These are phyloP conservation scores for Pholiota conissans DNA, from an alignment of 768 basidiomycete species.

Conservation along the genomic window DNA sequence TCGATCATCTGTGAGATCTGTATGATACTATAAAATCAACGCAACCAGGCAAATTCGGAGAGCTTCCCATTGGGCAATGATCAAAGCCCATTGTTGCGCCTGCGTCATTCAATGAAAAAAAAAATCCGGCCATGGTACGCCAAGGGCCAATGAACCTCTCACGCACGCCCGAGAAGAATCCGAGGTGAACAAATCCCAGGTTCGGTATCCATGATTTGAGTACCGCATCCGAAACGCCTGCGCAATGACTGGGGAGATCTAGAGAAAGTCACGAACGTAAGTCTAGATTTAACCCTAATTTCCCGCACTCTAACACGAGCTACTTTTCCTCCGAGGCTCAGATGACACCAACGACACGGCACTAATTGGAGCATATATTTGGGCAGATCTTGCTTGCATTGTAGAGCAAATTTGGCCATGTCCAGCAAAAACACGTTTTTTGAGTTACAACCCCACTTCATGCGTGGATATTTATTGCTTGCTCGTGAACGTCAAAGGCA, in stretches of 20 bases:
- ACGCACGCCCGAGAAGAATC: conserved; percentile 16
- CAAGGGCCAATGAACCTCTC: conserved; percentile 4
- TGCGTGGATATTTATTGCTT: conserved; percentile 8
- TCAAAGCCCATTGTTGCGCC: background rate
- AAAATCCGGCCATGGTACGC: background rate
- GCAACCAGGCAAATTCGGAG: too few species aligned
- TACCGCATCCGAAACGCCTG: conserved; percentile 14
- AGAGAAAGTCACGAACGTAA: conserved; percentile 8
- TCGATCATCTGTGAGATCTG: too few species aligned
- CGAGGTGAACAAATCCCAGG: conserved; percentile 16
- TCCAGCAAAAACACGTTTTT: background rate
- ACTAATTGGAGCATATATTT: conserved; percentile 14
- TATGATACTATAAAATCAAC: too few species aligned
- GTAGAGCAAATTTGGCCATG: conserved; percentile 1
- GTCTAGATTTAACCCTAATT: conserved; percentile 14
- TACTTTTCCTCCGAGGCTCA: conserved; percentile 17
- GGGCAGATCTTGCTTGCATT: conserved; percentile 10
- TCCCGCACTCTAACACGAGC: conserved; percentile 14
- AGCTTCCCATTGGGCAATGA: background rate
- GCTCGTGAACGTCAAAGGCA: background rate
- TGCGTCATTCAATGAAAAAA: background rate
- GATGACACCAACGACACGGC: conserved; percentile 16
- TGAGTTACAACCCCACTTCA: conserved; percentile 2
- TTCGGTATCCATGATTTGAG: conserved; percentile 11
- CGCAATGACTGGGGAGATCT: conserved; percentile 13